Evolutionary conservation across 257 asterid species (phyloP).

Genomic region (Plantago major): DNA sequence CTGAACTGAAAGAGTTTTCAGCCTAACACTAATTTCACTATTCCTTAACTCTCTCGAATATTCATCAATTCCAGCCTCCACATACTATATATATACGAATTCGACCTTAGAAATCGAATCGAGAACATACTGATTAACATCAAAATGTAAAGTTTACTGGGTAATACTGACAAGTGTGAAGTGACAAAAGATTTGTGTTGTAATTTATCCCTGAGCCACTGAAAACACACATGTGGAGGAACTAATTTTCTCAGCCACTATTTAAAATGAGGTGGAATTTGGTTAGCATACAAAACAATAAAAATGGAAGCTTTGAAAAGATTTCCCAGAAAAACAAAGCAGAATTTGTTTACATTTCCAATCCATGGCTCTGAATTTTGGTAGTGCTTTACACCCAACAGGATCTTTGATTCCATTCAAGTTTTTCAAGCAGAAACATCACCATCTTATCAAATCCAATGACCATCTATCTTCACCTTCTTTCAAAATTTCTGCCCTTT

Average conservation of each 20-base stretch:
- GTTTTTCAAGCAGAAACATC: conserved; percentile 30
- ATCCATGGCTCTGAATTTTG: conserved; percentile 60
- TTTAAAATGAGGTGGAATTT: conserved; percentile 40
- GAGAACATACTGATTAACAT: too few relatives aligned
- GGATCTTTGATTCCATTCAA: conserved; percentile 28
- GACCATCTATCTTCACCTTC: conserved; percentile 26
- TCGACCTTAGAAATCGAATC: too few relatives aligned
- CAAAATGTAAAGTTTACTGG: too few relatives aligned
- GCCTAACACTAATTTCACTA: too few relatives aligned
- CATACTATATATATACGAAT: too few relatives aligned
- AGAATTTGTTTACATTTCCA: not conserved
- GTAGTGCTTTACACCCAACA: conserved; percentile 40
- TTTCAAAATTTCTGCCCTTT: conserved; percentile 45
- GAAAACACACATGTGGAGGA: conserved; percentile 46
- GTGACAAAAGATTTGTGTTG: too few relatives aligned
- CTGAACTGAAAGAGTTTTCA: too few relatives aligned
- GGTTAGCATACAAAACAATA: conserved; percentile 9
- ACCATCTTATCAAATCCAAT: conserved; percentile 20
- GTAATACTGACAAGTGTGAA: too few relatives aligned
- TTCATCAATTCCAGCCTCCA: too few relatives aligned
- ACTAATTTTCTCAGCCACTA: conserved; percentile 33
- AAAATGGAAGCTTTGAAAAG: conserved; percentile 24
- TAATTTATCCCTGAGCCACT: conserved; percentile 19
- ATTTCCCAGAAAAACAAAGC: conserved; percentile 13
- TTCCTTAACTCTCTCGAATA: too few relatives aligned